Evolutionary conservation across 2,329 filamentous ascomycete species (phyloP).

Genomic region (Tolypocladium tundrense): DNA sequence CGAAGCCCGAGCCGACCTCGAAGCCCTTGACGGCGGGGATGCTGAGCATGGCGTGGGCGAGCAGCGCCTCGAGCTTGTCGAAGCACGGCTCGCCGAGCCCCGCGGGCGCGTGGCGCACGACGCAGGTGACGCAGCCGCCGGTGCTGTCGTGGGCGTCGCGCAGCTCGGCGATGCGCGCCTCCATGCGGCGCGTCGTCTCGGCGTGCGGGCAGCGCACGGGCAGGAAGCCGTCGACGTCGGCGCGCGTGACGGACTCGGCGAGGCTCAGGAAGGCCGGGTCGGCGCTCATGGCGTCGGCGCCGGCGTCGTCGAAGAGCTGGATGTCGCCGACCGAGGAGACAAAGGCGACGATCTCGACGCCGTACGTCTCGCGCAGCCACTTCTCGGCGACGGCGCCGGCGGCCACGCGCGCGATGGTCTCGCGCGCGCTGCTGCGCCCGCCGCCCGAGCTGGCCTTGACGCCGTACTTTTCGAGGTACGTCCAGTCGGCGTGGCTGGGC

Average conservation of each 20-base stretch:
- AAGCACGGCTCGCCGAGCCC: constrained; percentile 92
- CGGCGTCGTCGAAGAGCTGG: constrained; percentile 19
- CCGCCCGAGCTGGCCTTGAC: constrained; percentile 86
- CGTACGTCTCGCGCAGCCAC: constrained; percentile 70
- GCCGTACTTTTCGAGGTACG: constrained; percentile 95
- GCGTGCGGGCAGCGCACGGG: constrained; percentile 78
- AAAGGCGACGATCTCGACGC: constrained; percentile 85
- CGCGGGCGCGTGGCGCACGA: constrained; percentile 75
- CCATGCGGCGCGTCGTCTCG: constrained; percentile 59
- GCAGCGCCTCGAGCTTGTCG: constrained; percentile 85
- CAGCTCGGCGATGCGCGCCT: constrained; percentile 65
- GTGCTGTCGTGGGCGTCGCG: constrained; percentile 77
- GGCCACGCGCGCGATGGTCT: constrained; percentile 89
- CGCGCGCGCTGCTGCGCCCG: constrained; percentile 81
- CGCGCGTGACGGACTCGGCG: constrained; percentile 60
- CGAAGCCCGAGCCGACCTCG: constrained; percentile 89
- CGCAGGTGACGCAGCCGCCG: constrained; percentile 88
- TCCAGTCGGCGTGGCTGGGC: constrained; percentile 91
- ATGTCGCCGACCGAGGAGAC: constrained; percentile 69
- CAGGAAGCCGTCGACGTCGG: constrained; percentile 71
- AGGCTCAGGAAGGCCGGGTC: constrained; percentile 74
- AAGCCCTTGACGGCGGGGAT: constrained; percentile 95
- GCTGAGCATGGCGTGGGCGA: constrained; percentile 88
- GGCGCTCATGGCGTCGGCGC: constrained; percentile 43
- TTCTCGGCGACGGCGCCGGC: constrained; percentile 91